Base-by-base conservation (phyloP, 2,329 filamentous ascomycete species). In the Aspergillus aculeatus region DNA sequence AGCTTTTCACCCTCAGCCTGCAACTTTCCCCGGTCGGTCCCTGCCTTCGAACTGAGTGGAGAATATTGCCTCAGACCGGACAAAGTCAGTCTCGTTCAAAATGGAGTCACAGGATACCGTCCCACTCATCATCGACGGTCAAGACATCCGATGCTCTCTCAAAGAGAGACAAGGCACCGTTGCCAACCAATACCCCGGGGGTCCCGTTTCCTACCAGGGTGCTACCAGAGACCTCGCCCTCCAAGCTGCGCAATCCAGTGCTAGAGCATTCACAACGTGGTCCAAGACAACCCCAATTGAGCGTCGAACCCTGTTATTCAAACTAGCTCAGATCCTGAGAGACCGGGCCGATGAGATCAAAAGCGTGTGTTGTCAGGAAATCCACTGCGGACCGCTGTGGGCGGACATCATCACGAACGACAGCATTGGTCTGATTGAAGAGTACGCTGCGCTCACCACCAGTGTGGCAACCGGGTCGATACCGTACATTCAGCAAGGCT, bases 201-300 rank as follows among this genome's bases (percentile, higher is more conserved):
- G 56, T 24, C 55, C 83, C 54, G 77, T 77, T 56, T 74, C 69
- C 32, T 57, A 47, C 32, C 56, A 57, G 14, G 55, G 59, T 7
- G 59, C 59, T 16, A 61, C 55, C 12, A 54, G 47, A 26, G 59
- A 54, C 12, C 59, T 61, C 14, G 56, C 56, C 2, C 16, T 57
- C 9, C 56, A 48, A 57, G 49, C 56, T 14, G 56, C 29, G 4
- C 32, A 48, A 21, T 52, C 56, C 14, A 51, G 56, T 23, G 56
- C 56, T 11, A n/a, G 14, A 10, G 56, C 56, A 10, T 57, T 52
- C 19, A 26, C 31, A 21, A 5, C 35, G 5, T 57, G 56, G 56
- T 51, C 47, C 11, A 57, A 52, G n/a, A 57, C 56, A 3, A 44
- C 48, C 4, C 56, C 56, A 0, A 41, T 44, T 5, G 49, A 52